A percentile compares a stretch with the other conserved stretches of the same genome.
Evolutionary conservation across 495 filamentous ascomycete genomes (phyloP).

Genomic region (Penicillium canescens): DNA sequence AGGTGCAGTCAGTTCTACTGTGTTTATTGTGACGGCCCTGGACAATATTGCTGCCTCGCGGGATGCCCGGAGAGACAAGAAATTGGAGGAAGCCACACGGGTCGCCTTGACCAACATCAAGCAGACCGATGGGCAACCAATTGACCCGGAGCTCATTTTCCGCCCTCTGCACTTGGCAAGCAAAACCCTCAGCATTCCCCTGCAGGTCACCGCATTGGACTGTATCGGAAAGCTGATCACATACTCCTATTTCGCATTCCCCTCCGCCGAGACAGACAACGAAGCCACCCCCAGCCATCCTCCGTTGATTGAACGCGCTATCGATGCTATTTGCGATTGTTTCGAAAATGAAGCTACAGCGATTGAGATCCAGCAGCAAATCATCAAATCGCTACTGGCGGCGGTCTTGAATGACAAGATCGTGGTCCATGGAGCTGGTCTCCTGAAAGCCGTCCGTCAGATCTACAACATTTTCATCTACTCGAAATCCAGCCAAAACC

Average conservation of each 20-base stretch:
- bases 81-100: constrained; percentile 75
- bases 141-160: constrained; percentile 87
- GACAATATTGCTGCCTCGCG: constrained; percentile 87
- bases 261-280: constrained; percentile 52
- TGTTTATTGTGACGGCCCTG: constrained; percentile 89
- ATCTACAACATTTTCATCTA: constrained; percentile 99
- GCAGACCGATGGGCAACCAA: constrained; percentile 64
- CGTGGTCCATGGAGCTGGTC: constrained; percentile 93
- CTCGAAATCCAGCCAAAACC: constrained; percentile 86
- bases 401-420: constrained; percentile 98
- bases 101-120: constrained; percentile 83
- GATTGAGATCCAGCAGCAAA: constrained; percentile 91
- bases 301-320: constrained; percentile 92
- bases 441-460: constrained; percentile 96
- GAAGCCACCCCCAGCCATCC: constrained; percentile 47
- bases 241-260: constrained; percentile 93
- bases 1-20: constrained; percentile 80
- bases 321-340: constrained; percentile 99
- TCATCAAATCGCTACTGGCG: constrained; percentile 93
- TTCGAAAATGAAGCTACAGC: constrained; percentile 94
- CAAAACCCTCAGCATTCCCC: constrained; percentile 74
- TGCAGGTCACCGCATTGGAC: constrained; percentile 89
- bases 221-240: constrained; percentile 99
- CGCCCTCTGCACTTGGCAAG: constrained; percentile 86
- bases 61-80: constrained; percentile 79